Conservation (phyloP, 345 rosid species). For the Aethionema arabicum region DNA sequence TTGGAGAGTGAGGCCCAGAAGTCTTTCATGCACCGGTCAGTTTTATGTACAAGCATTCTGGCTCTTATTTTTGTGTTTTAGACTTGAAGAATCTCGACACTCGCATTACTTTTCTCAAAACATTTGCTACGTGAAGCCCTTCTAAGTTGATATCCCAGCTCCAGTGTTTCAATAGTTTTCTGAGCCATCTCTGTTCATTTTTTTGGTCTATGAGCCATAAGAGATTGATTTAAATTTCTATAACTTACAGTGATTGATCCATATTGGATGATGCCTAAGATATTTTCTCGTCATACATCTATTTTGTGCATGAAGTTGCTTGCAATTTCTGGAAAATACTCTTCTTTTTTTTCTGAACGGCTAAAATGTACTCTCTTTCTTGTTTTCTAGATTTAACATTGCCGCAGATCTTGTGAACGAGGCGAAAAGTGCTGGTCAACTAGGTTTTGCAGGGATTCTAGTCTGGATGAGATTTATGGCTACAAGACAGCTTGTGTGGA, state of each 20-base stretch:
- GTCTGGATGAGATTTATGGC: conserved; percentile 99
- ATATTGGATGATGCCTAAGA: background rate
- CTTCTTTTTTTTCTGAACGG: background rate
- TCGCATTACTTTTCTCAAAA: conserved; percentile 10
- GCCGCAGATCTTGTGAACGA: conserved; percentile 84
- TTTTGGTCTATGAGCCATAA: background rate
- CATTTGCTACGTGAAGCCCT: conserved; percentile 9
- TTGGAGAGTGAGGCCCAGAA: conserved; percentile 95
- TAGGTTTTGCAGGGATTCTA: conserved; percentile 86
- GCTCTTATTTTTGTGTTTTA: conserved; percentile 16
- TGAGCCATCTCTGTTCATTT: background rate
- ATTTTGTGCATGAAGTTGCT: conserved; percentile 18
- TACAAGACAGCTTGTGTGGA: conserved; percentile 97
- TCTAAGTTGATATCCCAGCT: conserved; percentile 7
- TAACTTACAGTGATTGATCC: background rate
- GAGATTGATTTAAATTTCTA: background rate
- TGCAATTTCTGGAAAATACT: conserved; percentile 1
- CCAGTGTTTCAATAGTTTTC: conserved; percentile 11
- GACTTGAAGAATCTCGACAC: conserved; percentile 10
- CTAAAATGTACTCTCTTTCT: conserved; percentile 1
- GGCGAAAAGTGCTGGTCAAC: conserved; percentile 72
- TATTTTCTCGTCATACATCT: conserved; percentile 12
- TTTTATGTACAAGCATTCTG: conserved; percentile 30
- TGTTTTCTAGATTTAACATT: conserved; percentile 84
- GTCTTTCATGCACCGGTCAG: conserved; percentile 98